A percentile compares a stretch with the other conserved stretches of the same genome.
Conservation (phyloP, 441 rosid genomes). For the Isatis lusitanica region DNA sequence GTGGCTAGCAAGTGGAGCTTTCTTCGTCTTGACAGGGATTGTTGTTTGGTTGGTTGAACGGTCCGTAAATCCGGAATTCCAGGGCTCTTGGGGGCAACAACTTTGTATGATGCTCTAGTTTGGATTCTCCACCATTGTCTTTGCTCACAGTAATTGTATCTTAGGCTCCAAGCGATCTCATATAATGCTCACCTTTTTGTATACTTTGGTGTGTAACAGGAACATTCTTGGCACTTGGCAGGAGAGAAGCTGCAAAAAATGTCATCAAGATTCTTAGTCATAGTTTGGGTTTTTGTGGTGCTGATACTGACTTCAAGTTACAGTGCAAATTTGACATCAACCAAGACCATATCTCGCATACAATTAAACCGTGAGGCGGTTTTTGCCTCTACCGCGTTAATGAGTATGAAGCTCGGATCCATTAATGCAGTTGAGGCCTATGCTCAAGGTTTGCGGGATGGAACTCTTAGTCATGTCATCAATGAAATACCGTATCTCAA, state of each 20-base stretch:
- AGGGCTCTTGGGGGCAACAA: slow-evolving; percentile 42
- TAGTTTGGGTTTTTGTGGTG: slow-evolving; percentile 48
- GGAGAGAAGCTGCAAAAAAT: slow-evolving; percentile 44
- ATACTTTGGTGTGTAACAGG: background rate
- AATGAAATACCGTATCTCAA: slow-evolving; percentile 41
- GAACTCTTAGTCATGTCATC: slow-evolving; percentile 30
- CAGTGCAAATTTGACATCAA: slow-evolving; percentile 48
- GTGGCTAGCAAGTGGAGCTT: slow-evolving; percentile 44
- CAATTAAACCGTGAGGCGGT: slow-evolving; percentile 19
- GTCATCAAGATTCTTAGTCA: slow-evolving; percentile 41
- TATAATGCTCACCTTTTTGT: background rate
- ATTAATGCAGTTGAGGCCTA: slow-evolving; percentile 8
- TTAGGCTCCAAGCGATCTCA: background rate
- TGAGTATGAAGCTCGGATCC: background rate
- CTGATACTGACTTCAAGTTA: slow-evolving; percentile 51
- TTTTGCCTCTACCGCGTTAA: slow-evolving; percentile 10
- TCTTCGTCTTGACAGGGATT: slow-evolving; percentile 39
- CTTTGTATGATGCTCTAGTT: slow-evolving; percentile 47
- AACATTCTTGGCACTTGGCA: slow-evolving; percentile 31
- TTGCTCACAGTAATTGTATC: slow-evolving; percentile 42
- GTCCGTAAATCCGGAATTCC: slow-evolving; percentile 38
- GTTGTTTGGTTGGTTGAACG: slow-evolving; percentile 49
- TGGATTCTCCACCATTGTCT: slow-evolving; percentile 49
- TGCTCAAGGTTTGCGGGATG: slow-evolving; percentile 14
- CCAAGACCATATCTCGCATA: slow-evolving; percentile 42